Percentiles rank a stretch among this genome's conserved stretches.
These are phyloP conservation scores for Suillus variegatus DNA, from an alignment of 768 basidiomycete genomes.

Conservation along the genomic window DNA sequence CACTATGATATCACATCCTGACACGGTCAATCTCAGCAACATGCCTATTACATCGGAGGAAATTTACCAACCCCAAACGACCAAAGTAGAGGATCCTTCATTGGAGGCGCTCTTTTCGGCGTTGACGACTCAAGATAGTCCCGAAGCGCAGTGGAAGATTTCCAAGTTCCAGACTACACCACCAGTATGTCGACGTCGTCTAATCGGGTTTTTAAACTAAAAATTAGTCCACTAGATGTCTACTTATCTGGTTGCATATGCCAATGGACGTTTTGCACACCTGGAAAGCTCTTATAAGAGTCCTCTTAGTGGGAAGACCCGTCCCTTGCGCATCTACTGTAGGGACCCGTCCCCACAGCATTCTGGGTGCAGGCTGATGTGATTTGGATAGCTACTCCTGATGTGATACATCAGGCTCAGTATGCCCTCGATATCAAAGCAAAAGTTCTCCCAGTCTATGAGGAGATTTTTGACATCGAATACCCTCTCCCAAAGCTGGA, in stretches of 20 bases:
- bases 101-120: slow-evolving; percentile 44
- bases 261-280: slow-evolving; percentile 76
- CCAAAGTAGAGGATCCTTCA: slow-evolving; percentile 33
- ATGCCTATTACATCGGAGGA: slow-evolving; percentile 77
- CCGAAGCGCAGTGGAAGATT: slow-evolving; percentile 67
- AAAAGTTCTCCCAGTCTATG: slow-evolving; percentile 84
- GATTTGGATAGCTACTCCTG: slow-evolving; percentile 61
- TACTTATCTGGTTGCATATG: slow-evolving; percentile 86
- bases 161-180: slow-evolving; percentile 83
- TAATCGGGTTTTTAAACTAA: not conserved
- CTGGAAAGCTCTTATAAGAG: slow-evolving; percentile 77
- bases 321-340: slow-evolving; percentile 88
- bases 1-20: slow-evolving; percentile 75
- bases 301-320: slow-evolving; percentile 74
- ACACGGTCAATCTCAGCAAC: slow-evolving; percentile 82
- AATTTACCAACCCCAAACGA: slow-evolving; percentile 36
- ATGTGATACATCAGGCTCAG: slow-evolving; percentile 80
- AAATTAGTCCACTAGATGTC: slow-evolving; percentile 55
- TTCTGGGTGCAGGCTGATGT: slow-evolving; percentile 1
- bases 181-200: slow-evolving; percentile 37
- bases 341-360: slow-evolving; percentile 18
- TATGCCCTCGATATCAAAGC: slow-evolving; percentile 89
- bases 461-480: slow-evolving; percentile 88
- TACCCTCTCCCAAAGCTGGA: slow-evolving; percentile 95
- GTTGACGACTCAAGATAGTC: slow-evolving; percentile 37